Conservation (phyloP, 2,329 filamentous ascomycete genomes). For the Aspergillus clavatus region DNA sequence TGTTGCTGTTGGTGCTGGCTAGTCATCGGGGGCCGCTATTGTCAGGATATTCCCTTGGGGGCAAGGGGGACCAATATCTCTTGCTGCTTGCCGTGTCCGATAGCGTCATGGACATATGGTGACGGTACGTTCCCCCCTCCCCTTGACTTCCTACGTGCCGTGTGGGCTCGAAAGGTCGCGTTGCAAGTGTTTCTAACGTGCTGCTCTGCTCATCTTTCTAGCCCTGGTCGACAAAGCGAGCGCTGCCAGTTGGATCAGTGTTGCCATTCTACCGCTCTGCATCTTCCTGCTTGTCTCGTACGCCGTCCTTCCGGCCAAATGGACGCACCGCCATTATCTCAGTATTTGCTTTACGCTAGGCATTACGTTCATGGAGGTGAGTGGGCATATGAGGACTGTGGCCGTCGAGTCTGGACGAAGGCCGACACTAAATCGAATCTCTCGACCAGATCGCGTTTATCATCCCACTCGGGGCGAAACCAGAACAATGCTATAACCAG, state of each 20-base stretch:
- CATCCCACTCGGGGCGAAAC: constrained; percentile 72
- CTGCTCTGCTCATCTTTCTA: not conserved
- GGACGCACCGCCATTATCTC: constrained; percentile 87
- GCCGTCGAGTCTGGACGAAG: too few relatives aligned
- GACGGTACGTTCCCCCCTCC: constrained; percentile 48
- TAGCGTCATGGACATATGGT: constrained; percentile 69
- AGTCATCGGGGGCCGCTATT: constrained; percentile 61
- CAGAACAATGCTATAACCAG: constrained; percentile 76
- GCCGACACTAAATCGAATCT: too few relatives aligned
- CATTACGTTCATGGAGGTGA: constrained; percentile 72
- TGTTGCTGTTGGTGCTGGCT: constrained; percentile 17
- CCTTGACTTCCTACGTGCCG: not conserved
- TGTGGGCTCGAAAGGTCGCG: not conserved
- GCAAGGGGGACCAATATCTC: constrained; percentile 49
- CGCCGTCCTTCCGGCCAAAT: constrained; percentile 73
- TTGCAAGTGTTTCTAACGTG: too few relatives aligned
- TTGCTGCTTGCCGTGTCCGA: constrained; percentile 89
- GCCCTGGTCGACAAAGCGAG: constrained; percentile 53
- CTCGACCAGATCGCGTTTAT: constrained; percentile 86
- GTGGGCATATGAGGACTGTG: constrained; percentile 32
- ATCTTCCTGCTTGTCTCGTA: constrained; percentile 76
- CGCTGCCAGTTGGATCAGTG: constrained; percentile 76
- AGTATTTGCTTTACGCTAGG: constrained; percentile 79
- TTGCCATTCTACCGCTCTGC: constrained; percentile 66
- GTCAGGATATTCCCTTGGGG: constrained; percentile 42